Percentiles rank a stretch among this genome's conserved stretches.
Evolutionary conservation across 164 flowering plant genomes (phyloP).

Genomic region (Liquidambar formosana): DNA sequence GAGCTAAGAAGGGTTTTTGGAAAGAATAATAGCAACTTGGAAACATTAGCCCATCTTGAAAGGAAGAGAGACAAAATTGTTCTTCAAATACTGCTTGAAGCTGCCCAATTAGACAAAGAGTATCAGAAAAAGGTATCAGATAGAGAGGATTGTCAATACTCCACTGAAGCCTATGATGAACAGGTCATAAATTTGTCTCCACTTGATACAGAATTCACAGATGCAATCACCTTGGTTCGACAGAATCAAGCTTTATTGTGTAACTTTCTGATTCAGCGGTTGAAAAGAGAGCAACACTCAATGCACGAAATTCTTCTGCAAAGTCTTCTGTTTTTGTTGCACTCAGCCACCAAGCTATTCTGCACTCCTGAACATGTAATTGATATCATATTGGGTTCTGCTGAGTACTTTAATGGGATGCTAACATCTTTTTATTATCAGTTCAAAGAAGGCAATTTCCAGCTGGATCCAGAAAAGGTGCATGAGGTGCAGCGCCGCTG

Average conservation of each 20-base stretch:
- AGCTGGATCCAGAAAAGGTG: slow-evolving; percentile 47
- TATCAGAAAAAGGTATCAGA: slow-evolving; percentile 31
- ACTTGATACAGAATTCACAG: slow-evolving; percentile 49
- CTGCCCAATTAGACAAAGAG: slow-evolving; percentile 73
- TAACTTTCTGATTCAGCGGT: slow-evolving; percentile 55
- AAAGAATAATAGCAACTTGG: slow-evolving; percentile 36
- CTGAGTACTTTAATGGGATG: slow-evolving; percentile 61
- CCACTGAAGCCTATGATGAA: slow-evolving; percentile 38
- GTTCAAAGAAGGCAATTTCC: slow-evolving; percentile 55
- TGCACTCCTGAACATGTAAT: slow-evolving; percentile 73
- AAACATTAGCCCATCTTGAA: slow-evolving; percentile 61
- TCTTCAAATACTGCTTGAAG: slow-evolving; percentile 78
- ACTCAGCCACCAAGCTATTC: slow-evolving; percentile 65
- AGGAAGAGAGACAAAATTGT: slow-evolving; percentile 73
- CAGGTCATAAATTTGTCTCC: slow-evolving; percentile 44
- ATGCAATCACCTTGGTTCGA: slow-evolving; percentile 86
- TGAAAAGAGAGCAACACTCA: slow-evolving; percentile 60
- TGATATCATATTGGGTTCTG: slow-evolving; percentile 65
- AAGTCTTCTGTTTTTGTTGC: slow-evolving; percentile 63
- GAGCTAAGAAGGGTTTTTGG: slow-evolving; percentile 36
- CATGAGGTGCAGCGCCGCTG: slow-evolving; percentile 74
- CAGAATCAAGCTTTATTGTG: slow-evolving; percentile 79
- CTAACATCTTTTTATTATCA: slow-evolving; percentile 55
- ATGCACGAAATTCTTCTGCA: slow-evolving; percentile 85
- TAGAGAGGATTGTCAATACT: slow-evolving; percentile 28